Conservation (phyloP, 371 early-diverging fungal species). For the Funneliformis caledonium region DNA sequence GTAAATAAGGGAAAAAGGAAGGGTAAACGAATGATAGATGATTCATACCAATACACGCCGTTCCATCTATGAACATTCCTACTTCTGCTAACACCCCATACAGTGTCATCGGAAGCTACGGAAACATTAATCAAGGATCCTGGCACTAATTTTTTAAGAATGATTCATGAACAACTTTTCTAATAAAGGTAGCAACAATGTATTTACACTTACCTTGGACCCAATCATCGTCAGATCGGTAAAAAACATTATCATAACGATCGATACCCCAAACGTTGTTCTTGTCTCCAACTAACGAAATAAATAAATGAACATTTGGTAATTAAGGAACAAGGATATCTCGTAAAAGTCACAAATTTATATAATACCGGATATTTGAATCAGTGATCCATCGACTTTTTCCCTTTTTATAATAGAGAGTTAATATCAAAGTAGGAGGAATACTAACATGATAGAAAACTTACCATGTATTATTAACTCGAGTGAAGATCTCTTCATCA, state of each 20-base stretch:
- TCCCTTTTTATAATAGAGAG: neutral
- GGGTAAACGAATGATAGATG: neutral
- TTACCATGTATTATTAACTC: constrained; percentile 8
- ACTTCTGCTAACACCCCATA: constrained; percentile 15
- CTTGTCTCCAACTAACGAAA: neutral
- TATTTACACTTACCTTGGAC: neutral
- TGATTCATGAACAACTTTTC: neutral
- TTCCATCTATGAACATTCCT: neutral
- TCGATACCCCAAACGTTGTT: neutral
- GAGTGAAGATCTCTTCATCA: neutral
- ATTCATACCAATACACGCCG: constrained; percentile 2
- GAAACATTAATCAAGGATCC: neutral
- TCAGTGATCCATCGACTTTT: neutral
- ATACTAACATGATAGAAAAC: neutral
- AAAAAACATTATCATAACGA: neutral
- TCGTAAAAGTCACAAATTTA: neutral
- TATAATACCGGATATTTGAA: constrained; percentile 5
- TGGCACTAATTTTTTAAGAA: neutral
- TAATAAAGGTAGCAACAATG: neutral
- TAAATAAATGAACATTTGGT: neutral
- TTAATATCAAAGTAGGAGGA: neutral
- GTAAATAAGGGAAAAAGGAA: neutral
- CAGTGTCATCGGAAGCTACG: constrained; percentile 16
- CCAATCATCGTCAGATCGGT: neutral
- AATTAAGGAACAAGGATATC: neutral